phyloP scores from a whole-genome alignment of 371 early-diverging fungal genomes.

The Quaeritorhiza haematococci region DNA sequence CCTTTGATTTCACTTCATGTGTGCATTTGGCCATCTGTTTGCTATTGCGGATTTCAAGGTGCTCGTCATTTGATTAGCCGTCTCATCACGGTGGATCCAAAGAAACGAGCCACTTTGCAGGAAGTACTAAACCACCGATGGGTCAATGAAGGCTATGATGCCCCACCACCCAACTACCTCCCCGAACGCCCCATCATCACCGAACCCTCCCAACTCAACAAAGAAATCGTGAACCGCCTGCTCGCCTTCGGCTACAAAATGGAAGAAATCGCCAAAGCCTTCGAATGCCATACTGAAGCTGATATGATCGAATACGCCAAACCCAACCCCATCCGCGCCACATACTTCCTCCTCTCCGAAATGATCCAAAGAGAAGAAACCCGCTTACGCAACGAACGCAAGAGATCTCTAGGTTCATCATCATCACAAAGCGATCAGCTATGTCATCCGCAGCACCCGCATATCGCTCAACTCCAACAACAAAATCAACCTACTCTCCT shows the following conservation, averaged over 20 bases:
- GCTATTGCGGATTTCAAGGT: constrained; percentile 19
- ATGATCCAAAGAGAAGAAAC: constrained; percentile 44
- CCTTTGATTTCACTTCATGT: too few relatives aligned
- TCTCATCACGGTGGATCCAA: constrained; percentile 48
- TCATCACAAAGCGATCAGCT: background rate
- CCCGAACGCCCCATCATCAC: constrained; percentile 33
- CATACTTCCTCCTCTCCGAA: constrained; percentile 46
- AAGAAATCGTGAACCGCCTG: constrained; percentile 37
- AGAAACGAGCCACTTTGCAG: constrained; percentile 42
- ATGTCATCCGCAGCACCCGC: background rate
- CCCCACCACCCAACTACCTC: constrained; percentile 37
- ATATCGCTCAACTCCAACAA: background rate
- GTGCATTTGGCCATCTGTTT: too few relatives aligned
- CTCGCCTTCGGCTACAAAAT: constrained; percentile 38
- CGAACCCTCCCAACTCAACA: constrained; percentile 18
- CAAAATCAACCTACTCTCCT: background rate
- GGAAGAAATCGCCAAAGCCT: constrained; percentile 38
- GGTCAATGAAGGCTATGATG: constrained; percentile 45
- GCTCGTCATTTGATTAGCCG: constrained; percentile 45
- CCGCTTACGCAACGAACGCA: constrained; percentile 12
- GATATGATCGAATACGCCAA: constrained; percentile 12
- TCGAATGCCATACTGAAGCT: constrained; percentile 9
- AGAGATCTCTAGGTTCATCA: constrained; percentile 2
- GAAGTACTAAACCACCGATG: constrained; percentile 49
- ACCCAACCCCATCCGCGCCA: constrained; percentile 40